Evolutionary conservation across 2,329 filamentous ascomycete genomes (phyloP).

Genomic region (Phyllosticta paracitricarpa): DNA sequence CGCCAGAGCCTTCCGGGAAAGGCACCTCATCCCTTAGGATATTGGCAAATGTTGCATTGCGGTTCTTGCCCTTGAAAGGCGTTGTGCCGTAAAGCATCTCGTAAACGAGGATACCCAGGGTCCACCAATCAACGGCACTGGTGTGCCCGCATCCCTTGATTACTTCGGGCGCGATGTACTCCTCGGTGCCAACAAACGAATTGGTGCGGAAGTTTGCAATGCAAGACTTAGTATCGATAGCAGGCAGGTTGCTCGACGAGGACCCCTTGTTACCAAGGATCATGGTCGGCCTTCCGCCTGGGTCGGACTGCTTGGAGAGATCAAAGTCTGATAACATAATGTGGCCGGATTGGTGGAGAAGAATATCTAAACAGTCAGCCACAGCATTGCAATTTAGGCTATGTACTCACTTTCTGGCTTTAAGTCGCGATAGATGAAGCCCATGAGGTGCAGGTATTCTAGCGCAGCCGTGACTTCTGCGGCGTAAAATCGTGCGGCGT

Average conservation of each 20-base stretch:
- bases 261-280: slow-evolving; percentile 76
- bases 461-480: slow-evolving; percentile 93
- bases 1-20: slow-evolving; percentile 80
- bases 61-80: slow-evolving; percentile 98
- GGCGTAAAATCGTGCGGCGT: slow-evolving; percentile 93
- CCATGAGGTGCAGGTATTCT: slow-evolving; percentile 97
- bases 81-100: slow-evolving; percentile 99
- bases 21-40: slow-evolving; percentile 92
- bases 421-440: slow-evolving; percentile 95
- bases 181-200: slow-evolving; percentile 95
- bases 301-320: slow-evolving; percentile 92
- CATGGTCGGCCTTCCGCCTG: slow-evolving; percentile 94
- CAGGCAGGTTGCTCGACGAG: slow-evolving; percentile 75
- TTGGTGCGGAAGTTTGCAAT: slow-evolving; percentile 98
- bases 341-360: slow-evolving; percentile 97
- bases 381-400: background rate
- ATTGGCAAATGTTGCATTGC: slow-evolving; percentile 96
- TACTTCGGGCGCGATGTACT: slow-evolving; percentile 97
- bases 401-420: slow-evolving; percentile 83
- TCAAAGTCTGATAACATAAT: slow-evolving; percentile 99
- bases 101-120: slow-evolving; percentile 89
- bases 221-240: slow-evolving; percentile 97
- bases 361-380: slow-evolving; percentile 61
- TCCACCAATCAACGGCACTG: slow-evolving; percentile 99
- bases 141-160: slow-evolving; percentile 98